Evolutionary conservation across 331 rosid species (phyloP).

Genomic region (Malus hybrid): DNA sequence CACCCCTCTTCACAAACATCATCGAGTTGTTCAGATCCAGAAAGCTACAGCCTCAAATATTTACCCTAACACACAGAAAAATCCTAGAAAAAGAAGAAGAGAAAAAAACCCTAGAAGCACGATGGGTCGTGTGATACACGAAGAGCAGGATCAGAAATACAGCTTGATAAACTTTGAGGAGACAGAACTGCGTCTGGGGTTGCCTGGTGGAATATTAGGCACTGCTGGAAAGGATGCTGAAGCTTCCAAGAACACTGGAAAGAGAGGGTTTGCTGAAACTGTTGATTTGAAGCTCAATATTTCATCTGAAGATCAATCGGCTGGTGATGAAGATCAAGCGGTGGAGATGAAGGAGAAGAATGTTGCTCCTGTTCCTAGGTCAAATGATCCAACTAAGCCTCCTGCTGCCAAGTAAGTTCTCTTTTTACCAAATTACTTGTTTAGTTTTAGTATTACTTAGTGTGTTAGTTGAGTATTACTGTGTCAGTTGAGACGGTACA

Average conservation of each 20-base stretch:
- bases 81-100: neutral
- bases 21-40: neutral
- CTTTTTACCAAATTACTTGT: neutral
- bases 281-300: constrained; percentile 88
- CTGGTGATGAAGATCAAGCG: neutral
- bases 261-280: constrained; percentile 70
- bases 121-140: neutral
- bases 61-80: neutral
- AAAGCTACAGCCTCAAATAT: neutral
- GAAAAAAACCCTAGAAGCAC: neutral
- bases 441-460: no score
- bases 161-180: constrained; percentile 66
- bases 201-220: constrained; percentile 42
- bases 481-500: neutral
- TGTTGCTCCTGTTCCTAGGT: constrained; percentile 8
- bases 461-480: neutral
- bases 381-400: constrained; percentile 40
- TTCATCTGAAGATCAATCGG: constrained; percentile 30
- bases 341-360: constrained; percentile 11
- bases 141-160: constrained; percentile 3
- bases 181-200: constrained; percentile 80
- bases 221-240: neutral
- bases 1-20: constrained; percentile 10
- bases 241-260: constrained; percentile 21
- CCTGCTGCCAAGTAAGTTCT: constrained; percentile 48